Conservation (phyloP, 140 eudicot species). For the Erigeron philadelphicus region DNA sequence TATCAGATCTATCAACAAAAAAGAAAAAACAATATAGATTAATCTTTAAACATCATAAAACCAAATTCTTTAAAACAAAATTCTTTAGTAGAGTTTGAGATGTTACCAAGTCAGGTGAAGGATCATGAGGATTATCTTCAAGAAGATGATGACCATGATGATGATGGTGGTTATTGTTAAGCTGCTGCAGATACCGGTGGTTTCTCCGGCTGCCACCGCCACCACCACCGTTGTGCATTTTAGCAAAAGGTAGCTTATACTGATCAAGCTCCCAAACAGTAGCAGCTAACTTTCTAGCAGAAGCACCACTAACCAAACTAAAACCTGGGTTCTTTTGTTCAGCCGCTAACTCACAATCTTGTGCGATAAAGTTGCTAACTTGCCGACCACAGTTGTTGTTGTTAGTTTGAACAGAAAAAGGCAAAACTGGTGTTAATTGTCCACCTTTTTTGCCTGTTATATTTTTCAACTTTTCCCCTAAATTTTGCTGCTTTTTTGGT, state of each 20-base stretch:
- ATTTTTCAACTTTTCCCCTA: constrained; percentile 66
- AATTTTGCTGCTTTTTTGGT: constrained; percentile 54
- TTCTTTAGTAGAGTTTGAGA: background rate
- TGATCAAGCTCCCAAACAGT: constrained; percentile 78
- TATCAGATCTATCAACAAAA: constrained; percentile 19
- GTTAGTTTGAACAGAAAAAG: constrained; percentile 33
- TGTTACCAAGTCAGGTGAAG: constrained; percentile 64
- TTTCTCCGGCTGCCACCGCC: constrained; percentile 31
- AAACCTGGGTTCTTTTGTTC: constrained; percentile 16
- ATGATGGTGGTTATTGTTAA: constrained; percentile 32
- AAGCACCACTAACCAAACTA: constrained; percentile 28
- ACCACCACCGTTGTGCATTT: constrained; percentile 55
- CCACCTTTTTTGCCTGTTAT: constrained; percentile 64
- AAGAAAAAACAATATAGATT: constrained; percentile 1
- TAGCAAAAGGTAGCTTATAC: constrained; percentile 42
- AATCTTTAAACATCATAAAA: background rate
- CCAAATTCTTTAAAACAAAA: background rate
- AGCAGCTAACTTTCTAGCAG: constrained; percentile 77
- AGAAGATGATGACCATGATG: constrained; percentile 33
- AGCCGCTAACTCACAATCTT: constrained; percentile 20
- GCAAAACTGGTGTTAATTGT: constrained; percentile 55
- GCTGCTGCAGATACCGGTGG: constrained; percentile 54
- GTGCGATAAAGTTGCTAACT: constrained; percentile 31
- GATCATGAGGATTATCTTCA: constrained; percentile 39
- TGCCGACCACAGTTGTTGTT: constrained; percentile 29